Evolutionary conservation across 2,329 filamentous ascomycete species (phyloP), one percentile per base, ranked within the genome.

Genomic region (Aureobasidium musti): DNA sequence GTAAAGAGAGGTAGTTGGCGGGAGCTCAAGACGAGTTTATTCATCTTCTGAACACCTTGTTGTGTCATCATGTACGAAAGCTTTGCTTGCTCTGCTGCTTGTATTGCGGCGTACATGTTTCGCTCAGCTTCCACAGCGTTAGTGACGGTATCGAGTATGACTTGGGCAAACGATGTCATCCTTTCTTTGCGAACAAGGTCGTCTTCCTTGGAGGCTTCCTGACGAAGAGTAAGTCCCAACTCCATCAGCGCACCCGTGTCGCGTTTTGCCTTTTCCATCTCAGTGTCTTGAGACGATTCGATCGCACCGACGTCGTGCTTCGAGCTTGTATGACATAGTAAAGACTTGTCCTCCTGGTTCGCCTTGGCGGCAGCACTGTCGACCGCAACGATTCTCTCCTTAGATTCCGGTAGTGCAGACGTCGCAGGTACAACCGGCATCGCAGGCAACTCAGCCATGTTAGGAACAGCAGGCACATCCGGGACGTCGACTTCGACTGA

Each of bases 1-100:
- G 5, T 64, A 26, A 54, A 64, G 8, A 54, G 37, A 41, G 61
- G 49, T 26, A 45, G 23, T 26, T 26, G 61, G 11, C 37, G 65
- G n/a, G 68, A 67, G 5, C 64, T 67, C 23, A 50, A 45, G 30
- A 66, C 63, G n/a, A 68, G 45, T 11, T 47, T 50, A 21, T 47
- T 54, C 59, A 72, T 72, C 17, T 70, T 69, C 8, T 54, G 57
- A 35, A 73, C 61, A n/a, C 67, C 69, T 67, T 70, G 69, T 65
- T 70, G 68, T 1, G 72, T 72, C 70, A 73, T 72, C 66, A 71
- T 69, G 56, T 74, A 73, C 2, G 69, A 68, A 30, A 70, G 39
- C 47, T 71, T 69, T 8, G 73, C 73, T 30, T 68, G 65, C 19
- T 63, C 66, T 14, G 73, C 73, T 21, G 72, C 72, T 28, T 69